A percentile compares a stretch with the other conserved stretches of the same genome.
phyloP scores from a whole-genome alignment of 2,329 filamentous ascomycete species.

The Botrytis cinerea region DNA sequence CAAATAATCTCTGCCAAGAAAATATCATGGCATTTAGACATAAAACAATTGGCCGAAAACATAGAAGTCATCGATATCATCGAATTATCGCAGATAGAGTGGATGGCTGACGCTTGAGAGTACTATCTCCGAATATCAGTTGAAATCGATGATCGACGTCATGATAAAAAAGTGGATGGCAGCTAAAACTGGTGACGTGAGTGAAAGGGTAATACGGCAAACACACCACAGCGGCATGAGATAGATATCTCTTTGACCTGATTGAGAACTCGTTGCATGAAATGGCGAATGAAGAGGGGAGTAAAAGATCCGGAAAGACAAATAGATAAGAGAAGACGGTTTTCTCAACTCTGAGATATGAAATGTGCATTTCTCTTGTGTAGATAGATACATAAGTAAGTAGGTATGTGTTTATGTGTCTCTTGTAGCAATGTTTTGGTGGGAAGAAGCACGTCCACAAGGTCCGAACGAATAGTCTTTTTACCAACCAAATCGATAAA shows the following conservation, averaged over 20 bases:
- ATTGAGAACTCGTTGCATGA: slow-evolving; percentile 7
- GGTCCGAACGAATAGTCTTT: background rate
- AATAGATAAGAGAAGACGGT: background rate
- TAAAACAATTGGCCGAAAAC: background rate
- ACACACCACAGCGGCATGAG: background rate
- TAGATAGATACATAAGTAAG: background rate
- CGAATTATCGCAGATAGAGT: background rate
- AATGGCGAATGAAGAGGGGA: background rate
- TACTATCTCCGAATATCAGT: background rate
- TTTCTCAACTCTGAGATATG: background rate
- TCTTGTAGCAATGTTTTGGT: no score
- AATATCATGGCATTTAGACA: background rate
- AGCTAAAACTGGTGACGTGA: slow-evolving; percentile 4
- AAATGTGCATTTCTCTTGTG: background rate
- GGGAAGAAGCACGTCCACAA: background rate
- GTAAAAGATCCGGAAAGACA: background rate
- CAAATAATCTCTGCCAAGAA: background rate
- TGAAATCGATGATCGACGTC: slow-evolving; percentile 3
- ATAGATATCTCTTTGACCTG: background rate
- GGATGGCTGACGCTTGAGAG: background rate
- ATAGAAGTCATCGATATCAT: background rate
- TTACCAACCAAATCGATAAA: background rate
- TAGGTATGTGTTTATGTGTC: background rate
- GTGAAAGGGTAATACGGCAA: background rate
- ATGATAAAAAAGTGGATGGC: slow-evolving; percentile 10